phyloP scores from a whole-genome alignment of 352 stramenopile genomes.

The Ochromonadaceae sp. region DNA sequence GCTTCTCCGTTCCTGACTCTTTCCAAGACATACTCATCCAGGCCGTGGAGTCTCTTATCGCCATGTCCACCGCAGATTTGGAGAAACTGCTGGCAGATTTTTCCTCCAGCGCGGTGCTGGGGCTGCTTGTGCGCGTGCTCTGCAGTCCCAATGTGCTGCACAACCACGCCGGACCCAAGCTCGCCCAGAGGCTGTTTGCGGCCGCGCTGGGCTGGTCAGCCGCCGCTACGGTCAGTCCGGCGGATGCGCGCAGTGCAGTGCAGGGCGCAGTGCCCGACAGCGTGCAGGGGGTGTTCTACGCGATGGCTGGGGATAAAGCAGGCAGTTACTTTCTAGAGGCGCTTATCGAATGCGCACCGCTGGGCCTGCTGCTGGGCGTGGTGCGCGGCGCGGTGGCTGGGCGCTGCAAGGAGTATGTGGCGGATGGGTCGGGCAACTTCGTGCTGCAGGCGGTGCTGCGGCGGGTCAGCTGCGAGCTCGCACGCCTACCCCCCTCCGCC shows the following conservation, averaged over 20 bases:
- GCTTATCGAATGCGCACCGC: not conserved
- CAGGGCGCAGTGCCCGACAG: too few relatives aligned
- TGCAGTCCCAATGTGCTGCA: not conserved
- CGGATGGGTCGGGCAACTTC: constrained; percentile 3
- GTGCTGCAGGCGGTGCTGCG: constrained; percentile 1
- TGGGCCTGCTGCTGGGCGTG: not conserved
- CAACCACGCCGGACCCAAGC: not conserved
- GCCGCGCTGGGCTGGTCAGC: not conserved
- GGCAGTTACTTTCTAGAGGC: constrained; percentile 12
- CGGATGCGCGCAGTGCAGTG: too few relatives aligned
- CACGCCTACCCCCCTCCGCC: too few relatives aligned
- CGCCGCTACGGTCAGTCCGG: not conserved
- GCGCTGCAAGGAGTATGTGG: too few relatives aligned
- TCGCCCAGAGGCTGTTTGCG: not conserved
- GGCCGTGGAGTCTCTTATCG: not conserved
- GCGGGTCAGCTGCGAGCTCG: not conserved
- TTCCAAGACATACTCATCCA: not conserved
- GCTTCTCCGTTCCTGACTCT: not conserved
- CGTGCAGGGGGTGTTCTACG: not conserved
- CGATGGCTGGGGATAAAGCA: constrained; percentile 3
- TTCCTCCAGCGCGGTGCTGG: not conserved
- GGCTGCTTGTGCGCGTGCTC: not conserved
- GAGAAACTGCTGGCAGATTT: not conserved
- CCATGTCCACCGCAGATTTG: not conserved
- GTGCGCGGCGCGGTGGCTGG: not conserved